Evolutionary conservation across 2,329 filamentous ascomycete genomes (phyloP).

Genomic region (Stagonosporopsis rhizophila): DNA sequence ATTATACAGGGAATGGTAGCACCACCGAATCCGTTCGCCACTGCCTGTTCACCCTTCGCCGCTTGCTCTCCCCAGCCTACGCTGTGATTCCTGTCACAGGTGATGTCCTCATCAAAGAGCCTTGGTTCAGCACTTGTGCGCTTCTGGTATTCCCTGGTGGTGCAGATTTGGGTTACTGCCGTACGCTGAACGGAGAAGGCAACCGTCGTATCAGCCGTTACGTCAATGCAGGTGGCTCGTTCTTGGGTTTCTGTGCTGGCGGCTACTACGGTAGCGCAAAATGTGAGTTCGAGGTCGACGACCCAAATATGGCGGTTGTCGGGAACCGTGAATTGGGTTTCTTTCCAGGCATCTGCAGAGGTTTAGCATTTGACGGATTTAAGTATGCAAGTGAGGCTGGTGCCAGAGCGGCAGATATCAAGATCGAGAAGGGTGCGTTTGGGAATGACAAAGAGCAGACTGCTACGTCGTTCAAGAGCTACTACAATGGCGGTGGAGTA

Average conservation of each 20-base stretch:
- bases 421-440: slow-evolving; percentile 68
- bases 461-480: slow-evolving; percentile 72
- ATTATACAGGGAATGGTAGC: slow-evolving; percentile 73
- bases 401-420: slow-evolving; percentile 73
- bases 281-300: slow-evolving; percentile 93
- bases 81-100: slow-evolving; percentile 87
- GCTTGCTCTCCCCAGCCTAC: slow-evolving; percentile 87
- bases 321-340: slow-evolving; percentile 86
- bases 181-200: slow-evolving; percentile 83
- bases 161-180: slow-evolving; percentile 91
- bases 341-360: slow-evolving; percentile 85
- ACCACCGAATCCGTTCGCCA: slow-evolving; percentile 89
- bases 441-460: slow-evolving; percentile 55
- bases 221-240: slow-evolving; percentile 83
- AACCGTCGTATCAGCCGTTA: slow-evolving; percentile 86
- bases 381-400: slow-evolving; percentile 88
- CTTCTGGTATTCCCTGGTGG: slow-evolving; percentile 92
- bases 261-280: slow-evolving; percentile 84
- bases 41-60: slow-evolving; percentile 83
- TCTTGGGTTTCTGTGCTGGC: slow-evolving; percentile 91
- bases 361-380: slow-evolving; percentile 87
- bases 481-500: slow-evolving; percentile 94
- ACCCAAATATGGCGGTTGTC: slow-evolving; percentile 80
- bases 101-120: slow-evolving; percentile 82
- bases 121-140: slow-evolving; percentile 86